Evolutionary conservation across 345 rosid genomes (phyloP).

Genomic region (Eucalyptus polyanthemos): DNA sequence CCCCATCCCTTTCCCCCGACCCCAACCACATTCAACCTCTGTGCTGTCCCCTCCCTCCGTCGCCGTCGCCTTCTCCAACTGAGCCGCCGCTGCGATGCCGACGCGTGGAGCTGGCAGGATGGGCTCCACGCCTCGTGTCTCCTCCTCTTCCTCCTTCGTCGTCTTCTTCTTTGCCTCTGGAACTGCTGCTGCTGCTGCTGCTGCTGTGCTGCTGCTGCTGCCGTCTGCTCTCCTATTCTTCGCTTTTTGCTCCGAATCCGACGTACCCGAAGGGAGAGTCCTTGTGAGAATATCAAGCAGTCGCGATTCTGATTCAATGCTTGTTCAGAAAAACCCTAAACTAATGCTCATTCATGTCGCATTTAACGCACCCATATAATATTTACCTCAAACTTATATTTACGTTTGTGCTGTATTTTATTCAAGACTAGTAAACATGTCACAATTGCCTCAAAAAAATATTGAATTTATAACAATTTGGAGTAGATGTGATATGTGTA

Average conservation of each 20-base stretch:
- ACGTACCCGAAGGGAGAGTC: neutral
- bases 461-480: too few relatives aligned
- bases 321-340: neutral
- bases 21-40: neutral
- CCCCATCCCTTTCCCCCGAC: neutral
- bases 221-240: neutral
- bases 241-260: neutral
- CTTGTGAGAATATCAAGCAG: neutral
- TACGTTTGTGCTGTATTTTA: too few relatives aligned
- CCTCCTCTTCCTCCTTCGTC: neutral
- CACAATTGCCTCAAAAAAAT: neutral
- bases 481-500: neutral
- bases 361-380: too few relatives aligned
- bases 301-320: neutral
- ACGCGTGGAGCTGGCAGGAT: neutral
- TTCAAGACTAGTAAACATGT: too few relatives aligned
- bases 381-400: too few relatives aligned
- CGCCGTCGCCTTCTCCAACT: neutral
- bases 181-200: neutral
- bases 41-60: neutral
- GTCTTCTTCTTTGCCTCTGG: neutral
- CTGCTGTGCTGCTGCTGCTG: neutral
- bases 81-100: neutral
- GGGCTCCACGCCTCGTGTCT: neutral
- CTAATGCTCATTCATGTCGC: too few relatives aligned